phyloP scores from a whole-genome alignment of 805 yeast species.

The Yarrowia sp. region DNA sequence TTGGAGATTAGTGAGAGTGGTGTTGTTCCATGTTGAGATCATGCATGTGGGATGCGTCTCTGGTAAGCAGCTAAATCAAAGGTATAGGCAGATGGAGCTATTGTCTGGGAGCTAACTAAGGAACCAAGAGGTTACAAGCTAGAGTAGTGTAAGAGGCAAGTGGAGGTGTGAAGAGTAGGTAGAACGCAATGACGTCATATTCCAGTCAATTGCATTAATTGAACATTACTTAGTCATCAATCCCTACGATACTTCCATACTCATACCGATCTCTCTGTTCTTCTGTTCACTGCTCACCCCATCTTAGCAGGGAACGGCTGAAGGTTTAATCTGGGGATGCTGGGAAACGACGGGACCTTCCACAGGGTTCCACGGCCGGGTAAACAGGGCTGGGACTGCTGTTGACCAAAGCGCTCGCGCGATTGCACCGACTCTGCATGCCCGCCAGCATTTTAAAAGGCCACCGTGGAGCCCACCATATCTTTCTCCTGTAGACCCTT shows the following conservation, averaged over 20 bases:
- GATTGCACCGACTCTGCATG: not conserved
- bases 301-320: too few relatives aligned
- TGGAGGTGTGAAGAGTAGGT: not conserved
- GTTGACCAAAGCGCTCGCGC: conserved; percentile 6
- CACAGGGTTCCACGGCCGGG: conserved; percentile 10
- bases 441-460: not conserved
- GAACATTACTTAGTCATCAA: not conserved
- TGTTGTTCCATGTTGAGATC: not conserved
- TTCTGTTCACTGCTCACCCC: too few relatives aligned
- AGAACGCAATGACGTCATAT: too few relatives aligned
- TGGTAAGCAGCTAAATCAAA: too few relatives aligned
- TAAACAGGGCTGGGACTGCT: conserved; percentile 21
- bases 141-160: not conserved
- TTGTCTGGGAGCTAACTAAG: not conserved
- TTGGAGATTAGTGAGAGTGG: not conserved
- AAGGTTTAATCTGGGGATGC: not conserved
- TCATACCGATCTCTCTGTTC: too few relatives aligned
- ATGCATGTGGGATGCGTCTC: not conserved
- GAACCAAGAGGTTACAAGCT: not conserved
- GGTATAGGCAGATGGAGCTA: too few relatives aligned
- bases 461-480: conserved; percentile 18
- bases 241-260: too few relatives aligned
- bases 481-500: not conserved
- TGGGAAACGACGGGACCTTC: not conserved
- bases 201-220: not conserved